Conservation (phyloP, 768 basidiomycete species). For the Lactifluus subvellereus region DNA sequence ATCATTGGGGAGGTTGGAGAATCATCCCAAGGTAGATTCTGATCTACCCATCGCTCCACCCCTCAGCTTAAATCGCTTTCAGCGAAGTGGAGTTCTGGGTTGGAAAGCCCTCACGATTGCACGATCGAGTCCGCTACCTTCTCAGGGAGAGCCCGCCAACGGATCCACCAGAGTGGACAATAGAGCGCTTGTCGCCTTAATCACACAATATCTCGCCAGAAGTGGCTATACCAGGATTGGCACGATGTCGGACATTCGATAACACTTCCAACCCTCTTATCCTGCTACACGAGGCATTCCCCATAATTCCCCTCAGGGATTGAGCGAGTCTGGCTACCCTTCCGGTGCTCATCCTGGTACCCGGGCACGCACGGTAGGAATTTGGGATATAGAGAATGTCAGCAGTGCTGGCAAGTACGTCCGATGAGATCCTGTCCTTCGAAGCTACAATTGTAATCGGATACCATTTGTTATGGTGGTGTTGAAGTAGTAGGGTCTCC, state of each 20-base stretch:
- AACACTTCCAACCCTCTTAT: not conserved
- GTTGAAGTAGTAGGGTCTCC: too few relatives aligned
- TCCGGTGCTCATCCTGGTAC: not conserved
- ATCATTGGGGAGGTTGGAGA: conserved; percentile 97
- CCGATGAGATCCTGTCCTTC: not conserved
- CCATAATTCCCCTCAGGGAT: not conserved
- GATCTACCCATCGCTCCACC: not conserved
- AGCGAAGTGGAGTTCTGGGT: conserved; percentile 98
- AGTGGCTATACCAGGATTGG: not conserved
- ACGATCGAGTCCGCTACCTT: conserved; percentile 81
- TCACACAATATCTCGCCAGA: not conserved
- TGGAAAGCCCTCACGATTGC: conserved; percentile 91
- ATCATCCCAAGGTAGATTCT: conserved; percentile 76
- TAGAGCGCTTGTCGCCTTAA: conserved; percentile 68
- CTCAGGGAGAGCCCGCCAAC: conserved; percentile 45
- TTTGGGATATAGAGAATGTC: not conserved
- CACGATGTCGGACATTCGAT: not conserved
- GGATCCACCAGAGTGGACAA: conserved; percentile 59
- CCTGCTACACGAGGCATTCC: not conserved
- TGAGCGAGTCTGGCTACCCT: not conserved
- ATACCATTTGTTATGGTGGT: not conserved
- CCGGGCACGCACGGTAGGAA: not conserved
- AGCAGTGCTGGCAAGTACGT: not conserved
- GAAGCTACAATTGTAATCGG: too few relatives aligned
- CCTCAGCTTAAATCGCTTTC: conserved; percentile 10